A percentile compares a stretch with the other conserved stretches of the same genome.
These are phyloP conservation scores for Luvunga scandens DNA, from an alignment of 345 rosid genomes.

Conservation along the genomic window DNA sequence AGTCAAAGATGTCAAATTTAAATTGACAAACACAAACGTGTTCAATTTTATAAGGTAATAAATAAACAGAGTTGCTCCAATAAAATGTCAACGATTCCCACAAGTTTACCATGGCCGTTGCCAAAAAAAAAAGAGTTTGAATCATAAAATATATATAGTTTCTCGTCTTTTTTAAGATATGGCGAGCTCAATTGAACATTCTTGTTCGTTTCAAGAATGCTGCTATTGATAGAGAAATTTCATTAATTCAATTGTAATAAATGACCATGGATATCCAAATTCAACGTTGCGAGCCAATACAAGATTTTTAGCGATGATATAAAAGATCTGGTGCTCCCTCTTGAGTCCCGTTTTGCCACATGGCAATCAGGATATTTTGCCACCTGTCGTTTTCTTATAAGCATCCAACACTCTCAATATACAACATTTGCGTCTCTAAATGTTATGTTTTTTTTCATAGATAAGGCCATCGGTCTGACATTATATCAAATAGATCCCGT, in stretches of 20 bases:
- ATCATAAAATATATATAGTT: neutral
- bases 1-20: neutral
- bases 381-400: too few relatives aligned
- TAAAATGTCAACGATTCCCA: too few relatives aligned
- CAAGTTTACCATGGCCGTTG: too few relatives aligned
- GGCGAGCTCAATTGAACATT: neutral
- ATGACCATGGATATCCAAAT: neutral
- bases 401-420: too few relatives aligned
- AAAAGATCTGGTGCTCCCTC: neutral
- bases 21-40: neutral
- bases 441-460: too few relatives aligned
- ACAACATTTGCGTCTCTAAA: too few relatives aligned
- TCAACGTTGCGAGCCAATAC: neutral
- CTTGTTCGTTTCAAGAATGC: neutral
- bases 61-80: too few relatives aligned
- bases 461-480: too few relatives aligned
- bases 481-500: too few relatives aligned
- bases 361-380: neutral
- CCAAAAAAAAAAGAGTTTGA: too few relatives aligned
- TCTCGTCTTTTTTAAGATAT: neutral
- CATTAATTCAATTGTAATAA: neutral
- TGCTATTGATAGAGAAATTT: neutral
- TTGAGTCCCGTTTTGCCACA: neutral
- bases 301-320: neutral
- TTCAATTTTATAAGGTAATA: too few relatives aligned